These are phyloP conservation scores for Cadophora malorum DNA, from an alignment of 2,329 filamentous ascomycete genomes.

Conservation along the genomic window DNA sequence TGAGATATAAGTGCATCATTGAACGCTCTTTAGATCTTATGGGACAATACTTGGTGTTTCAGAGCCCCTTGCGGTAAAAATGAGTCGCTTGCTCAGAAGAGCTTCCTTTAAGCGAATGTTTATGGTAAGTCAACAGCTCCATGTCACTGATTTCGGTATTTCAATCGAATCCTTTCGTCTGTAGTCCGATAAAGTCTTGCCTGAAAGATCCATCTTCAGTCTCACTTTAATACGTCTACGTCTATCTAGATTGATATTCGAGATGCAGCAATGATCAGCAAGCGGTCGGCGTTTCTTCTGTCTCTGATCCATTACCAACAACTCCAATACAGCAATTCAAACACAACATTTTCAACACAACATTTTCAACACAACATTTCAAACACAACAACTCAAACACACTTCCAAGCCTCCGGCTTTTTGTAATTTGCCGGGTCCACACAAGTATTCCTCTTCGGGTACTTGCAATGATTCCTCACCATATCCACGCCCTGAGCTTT, in stretches of 20 bases:
- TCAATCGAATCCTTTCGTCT: no score
- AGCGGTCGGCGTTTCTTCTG: not conserved
- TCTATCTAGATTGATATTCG: not conserved
- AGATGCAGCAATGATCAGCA: not conserved
- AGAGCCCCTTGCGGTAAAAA: not conserved
- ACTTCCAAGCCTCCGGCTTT: constrained; percentile 33
- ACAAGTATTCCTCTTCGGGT: constrained; percentile 36
- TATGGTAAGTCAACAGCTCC: no score
- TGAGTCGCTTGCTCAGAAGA: not conserved
- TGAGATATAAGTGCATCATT: not conserved
- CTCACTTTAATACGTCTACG: no score
- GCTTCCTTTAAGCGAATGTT: not conserved
- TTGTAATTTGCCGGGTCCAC: constrained; percentile 25
- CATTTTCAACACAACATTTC: constrained; percentile 24
- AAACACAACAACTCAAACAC: constrained; percentile 19
- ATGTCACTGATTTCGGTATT: no score
- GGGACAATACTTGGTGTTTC: not conserved
- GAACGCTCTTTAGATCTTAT: not conserved
- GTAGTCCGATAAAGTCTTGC: no score
- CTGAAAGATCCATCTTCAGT: no score
- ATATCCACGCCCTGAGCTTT: constrained; percentile 30
- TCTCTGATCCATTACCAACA: no score
- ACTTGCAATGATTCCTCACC: constrained; percentile 39
- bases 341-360: constrained; percentile 21
- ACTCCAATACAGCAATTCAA: not conserved